Base-by-base conservation (phyloP, 257 asterid species). In the Jacaranda copaia region DNA sequence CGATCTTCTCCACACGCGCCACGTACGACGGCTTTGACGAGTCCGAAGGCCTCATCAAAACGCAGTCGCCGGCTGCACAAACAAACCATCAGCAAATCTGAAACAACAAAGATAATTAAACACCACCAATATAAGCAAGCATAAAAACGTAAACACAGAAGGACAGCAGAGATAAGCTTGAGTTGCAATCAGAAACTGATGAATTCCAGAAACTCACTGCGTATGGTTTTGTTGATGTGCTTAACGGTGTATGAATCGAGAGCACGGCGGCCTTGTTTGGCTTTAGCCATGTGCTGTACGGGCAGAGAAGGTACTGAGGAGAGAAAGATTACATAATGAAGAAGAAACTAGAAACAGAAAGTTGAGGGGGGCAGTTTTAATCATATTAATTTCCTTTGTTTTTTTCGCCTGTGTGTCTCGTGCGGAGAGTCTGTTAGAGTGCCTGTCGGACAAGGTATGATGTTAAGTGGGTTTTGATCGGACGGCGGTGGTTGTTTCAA, bases 21-120 rank as follows among this genome's bases (percentile, higher is more conserved):
- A 92, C 98, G 82, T 94, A 94, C 55, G 99, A 84, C 68, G 93
- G 93, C 85, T 91, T 94, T 5, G 97, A 87, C 32, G 98, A 53
- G 45, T 92, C 99, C 66, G 91, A 65, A 43, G 98, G 88, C 80
- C 93, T 81, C 96, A 94, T 91, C 93, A 94, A 67, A 58, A 94
- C 97, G 70, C 98, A 92, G 80, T 94, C 99, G 6, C 93, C 98
- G 68, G 96, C 99, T 94, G 87, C 73, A n/a, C 35, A 8, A n/a
- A 55, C 35, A 16, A 55, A 55, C 6, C 20, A 14, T 51, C 36
- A 73, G 45, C 36, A 35, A 2, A 56, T 40, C 68, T 18, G 51
- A 8, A 66, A 9, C 58, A 36, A 82, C 74, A 88, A 88, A 11
- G 2, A 25, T 25, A 25, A 48, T 0, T 16, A 19, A 51, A 14